These are phyloP conservation scores for Tetrahymena thermophila DNA, from an alignment of 73 alveolate genomes.

Conservation along the genomic window DNA sequence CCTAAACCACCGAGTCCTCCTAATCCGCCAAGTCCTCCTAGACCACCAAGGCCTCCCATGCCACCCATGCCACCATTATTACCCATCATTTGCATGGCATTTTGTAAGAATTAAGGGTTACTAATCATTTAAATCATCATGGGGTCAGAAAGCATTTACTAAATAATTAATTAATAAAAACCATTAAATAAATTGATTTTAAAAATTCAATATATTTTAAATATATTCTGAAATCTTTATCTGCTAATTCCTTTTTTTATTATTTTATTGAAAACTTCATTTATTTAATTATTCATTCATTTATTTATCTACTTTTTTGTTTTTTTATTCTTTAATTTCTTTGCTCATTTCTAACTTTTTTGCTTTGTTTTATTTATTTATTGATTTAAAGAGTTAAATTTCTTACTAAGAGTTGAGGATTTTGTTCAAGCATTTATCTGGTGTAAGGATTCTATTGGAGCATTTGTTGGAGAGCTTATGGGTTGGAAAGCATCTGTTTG, in stretches of 20 bases:
- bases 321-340: not conserved
- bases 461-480: not conserved
- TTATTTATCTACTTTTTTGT: too few species aligned
- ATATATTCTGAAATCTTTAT: too few species aligned
- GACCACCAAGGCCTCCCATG: slow-evolving; percentile 33
- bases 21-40: not conserved
- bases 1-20: slow-evolving; percentile 40
- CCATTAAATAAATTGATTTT: not conserved
- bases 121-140: slow-evolving; percentile 7
- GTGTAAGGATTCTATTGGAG: not conserved
- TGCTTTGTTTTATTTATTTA: not conserved
- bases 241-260: not conserved
- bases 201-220: not conserved
- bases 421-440: slow-evolving; percentile 1
- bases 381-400: not conserved
- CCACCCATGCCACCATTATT: slow-evolving; percentile 40
- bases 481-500: not conserved
- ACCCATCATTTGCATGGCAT: slow-evolving; percentile 12
- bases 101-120: slow-evolving; percentile 2
- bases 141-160: slow-evolving; percentile 15
- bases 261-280: too few species aligned
- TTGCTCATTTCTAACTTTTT: not conserved
- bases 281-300: too few species aligned
- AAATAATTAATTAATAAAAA: not conserved
- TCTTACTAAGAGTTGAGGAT: slow-evolving; percentile 8